Conservation (phyloP, 768 basidiomycete genomes). For the Symmetrospora coprosmae region DNA sequence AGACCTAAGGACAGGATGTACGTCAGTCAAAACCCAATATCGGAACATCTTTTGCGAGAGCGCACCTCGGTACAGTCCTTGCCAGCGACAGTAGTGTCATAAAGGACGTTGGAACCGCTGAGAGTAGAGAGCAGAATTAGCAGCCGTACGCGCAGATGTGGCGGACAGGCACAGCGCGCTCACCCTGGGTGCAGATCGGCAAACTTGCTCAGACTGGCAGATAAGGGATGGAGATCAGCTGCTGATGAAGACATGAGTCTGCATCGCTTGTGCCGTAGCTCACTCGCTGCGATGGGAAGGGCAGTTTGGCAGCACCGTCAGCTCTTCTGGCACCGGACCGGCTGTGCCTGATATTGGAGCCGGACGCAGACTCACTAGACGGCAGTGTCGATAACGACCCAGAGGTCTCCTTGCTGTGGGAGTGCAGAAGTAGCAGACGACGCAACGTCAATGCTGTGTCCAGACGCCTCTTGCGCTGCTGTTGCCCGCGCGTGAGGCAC, state of each 20-base stretch:
- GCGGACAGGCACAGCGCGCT: conserved; percentile 57
- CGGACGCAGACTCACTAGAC: conserved; percentile 55
- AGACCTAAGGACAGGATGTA: no score
- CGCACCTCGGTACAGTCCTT: conserved; percentile 39
- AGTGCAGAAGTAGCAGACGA: no score
- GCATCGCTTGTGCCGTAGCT: no score
- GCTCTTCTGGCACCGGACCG: no score
- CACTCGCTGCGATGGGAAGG: no score
- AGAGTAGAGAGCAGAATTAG: background rate
- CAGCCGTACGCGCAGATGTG: background rate
- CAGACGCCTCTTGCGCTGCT: no score
- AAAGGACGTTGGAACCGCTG: conserved; percentile 61
- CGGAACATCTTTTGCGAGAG: background rate
- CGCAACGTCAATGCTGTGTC: no score
- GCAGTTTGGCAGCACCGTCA: no score
- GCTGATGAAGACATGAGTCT: background rate
- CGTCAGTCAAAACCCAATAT: no score
- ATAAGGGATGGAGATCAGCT: background rate
- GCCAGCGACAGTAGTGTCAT: conserved; percentile 55
- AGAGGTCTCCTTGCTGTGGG: conserved; percentile 76
- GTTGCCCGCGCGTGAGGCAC: conserved; percentile 83
- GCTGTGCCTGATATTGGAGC: background rate
- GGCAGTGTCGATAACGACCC: conserved; percentile 66
- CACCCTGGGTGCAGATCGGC: conserved; percentile 67
- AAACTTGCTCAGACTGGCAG: conserved; percentile 70